phyloP scores from a whole-genome alignment of 805 yeast genomes.

The Cyberlindnera samutprakarnensis region DNA sequence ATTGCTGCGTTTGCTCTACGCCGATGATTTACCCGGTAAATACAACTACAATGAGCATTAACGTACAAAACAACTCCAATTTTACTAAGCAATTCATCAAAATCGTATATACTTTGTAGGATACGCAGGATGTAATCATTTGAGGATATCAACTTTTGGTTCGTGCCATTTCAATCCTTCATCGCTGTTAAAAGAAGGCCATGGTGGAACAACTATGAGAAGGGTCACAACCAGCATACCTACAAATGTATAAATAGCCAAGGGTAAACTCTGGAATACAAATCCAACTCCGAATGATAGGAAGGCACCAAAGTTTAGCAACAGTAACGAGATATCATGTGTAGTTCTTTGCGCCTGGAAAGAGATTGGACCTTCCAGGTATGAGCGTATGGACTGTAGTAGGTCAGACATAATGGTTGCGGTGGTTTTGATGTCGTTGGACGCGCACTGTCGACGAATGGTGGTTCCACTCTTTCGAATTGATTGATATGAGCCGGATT shows the following conservation, averaged over 20 bases:
- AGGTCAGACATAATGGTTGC: constrained; percentile 6
- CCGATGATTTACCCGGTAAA: too few species aligned
- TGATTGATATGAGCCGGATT: too few species aligned
- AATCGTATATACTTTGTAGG: too few species aligned
- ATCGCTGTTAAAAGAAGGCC: constrained; percentile 10
- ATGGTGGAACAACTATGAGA: constrained; percentile 13
- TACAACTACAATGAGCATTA: too few species aligned
- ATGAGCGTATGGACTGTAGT: constrained; percentile 3
- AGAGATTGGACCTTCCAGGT: constrained; percentile 16
- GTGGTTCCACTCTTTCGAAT: too few species aligned
- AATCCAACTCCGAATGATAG: constrained; percentile 8
- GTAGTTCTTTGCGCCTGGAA: constrained; percentile 12
- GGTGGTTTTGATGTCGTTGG: too few species aligned
- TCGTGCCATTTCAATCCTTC: constrained; percentile 10
- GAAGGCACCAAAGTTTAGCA: constrained; percentile 8
- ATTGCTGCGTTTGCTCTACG: too few species aligned
- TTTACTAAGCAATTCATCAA: too few species aligned
- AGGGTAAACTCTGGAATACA: constrained; percentile 4
- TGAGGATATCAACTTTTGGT: constrained; percentile 9
- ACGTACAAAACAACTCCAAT: too few species aligned
- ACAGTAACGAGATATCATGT: constrained; percentile 1
- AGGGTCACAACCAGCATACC: constrained; percentile 3
- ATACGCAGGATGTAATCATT: too few species aligned
- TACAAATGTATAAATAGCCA: constrained; percentile 2
- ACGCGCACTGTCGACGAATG: too few species aligned